These are phyloP conservation scores for Panicum hallii DNA, from an alignment of 202 grass and related monocot genomes.

Conservation along the genomic window DNA sequence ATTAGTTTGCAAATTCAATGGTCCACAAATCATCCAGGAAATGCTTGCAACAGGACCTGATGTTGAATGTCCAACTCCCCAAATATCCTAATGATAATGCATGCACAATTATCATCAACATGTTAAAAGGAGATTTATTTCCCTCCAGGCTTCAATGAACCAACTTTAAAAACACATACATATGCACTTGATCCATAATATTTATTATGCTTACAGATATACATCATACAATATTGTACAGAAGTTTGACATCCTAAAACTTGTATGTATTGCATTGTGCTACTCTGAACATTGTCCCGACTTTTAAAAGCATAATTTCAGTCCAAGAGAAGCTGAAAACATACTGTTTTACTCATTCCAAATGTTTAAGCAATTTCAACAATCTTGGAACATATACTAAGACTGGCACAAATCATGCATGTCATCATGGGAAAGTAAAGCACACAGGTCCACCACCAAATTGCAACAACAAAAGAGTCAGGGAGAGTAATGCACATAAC, in stretches of 20 bases:
- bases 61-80: constrained; percentile 1
- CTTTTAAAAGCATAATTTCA: constrained; percentile 25
- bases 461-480: constrained; percentile 20
- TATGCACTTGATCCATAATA: background rate
- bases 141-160: constrained; percentile 4
- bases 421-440: background rate
- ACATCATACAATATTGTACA: constrained; percentile 5
- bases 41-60: background rate
- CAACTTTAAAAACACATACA: background rate
- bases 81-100: background rate
- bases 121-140: constrained; percentile 20
- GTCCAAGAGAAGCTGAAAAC: background rate
- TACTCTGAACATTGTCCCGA: background rate
- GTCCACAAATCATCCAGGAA: background rate
- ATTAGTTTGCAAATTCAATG: background rate
- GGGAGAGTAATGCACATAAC: background rate
- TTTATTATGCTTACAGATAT: background rate
- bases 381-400: background rate
- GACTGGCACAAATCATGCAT: constrained; percentile 7
- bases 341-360: constrained; percentile 4
- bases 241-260: constrained; percentile 6
- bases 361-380: constrained; percentile 10
- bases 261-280: background rate
- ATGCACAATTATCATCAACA: constrained; percentile 1
- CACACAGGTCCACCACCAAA: constrained; percentile 5